Percentiles rank a stretch among this genome's conserved stretches.
Evolutionary conservation across 768 basidiomycete species (phyloP).

Genomic region (Coprinellus aureogranulatus): DNA sequence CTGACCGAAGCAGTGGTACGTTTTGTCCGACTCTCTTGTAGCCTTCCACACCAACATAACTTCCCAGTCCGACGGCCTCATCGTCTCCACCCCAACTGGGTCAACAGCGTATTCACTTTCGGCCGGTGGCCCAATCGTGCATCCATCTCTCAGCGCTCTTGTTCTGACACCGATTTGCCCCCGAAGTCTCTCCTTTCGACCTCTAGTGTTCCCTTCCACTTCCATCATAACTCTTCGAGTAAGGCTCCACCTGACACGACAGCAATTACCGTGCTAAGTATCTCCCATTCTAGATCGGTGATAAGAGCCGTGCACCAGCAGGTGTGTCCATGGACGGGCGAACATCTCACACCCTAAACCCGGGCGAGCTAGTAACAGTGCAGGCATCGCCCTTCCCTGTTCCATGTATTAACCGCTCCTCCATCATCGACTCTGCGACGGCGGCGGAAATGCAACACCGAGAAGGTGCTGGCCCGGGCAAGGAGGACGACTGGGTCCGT

Average conservation of each 20-base stretch:
- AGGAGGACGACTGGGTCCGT: constrained; percentile 93
- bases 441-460: constrained; percentile 40
- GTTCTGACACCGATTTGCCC: constrained; percentile 97
- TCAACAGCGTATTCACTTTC: constrained; percentile 96
- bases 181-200: constrained; percentile 86
- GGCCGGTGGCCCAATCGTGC: constrained; percentile 93
- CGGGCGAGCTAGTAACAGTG: constrained; percentile 83
- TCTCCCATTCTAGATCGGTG: constrained; percentile 61
- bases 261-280: neutral
- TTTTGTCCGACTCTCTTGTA: constrained; percentile 15
- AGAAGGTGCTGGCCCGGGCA: constrained; percentile 74
- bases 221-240: constrained; percentile 74
- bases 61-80: constrained; percentile 83
- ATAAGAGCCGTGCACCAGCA: constrained; percentile 79
- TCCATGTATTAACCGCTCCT: constrained; percentile 88
- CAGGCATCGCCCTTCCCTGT: constrained; percentile 86
- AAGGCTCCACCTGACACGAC: constrained; percentile 20
- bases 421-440: constrained; percentile 54
- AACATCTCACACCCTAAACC: constrained; percentile 74
- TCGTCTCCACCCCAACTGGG: constrained; percentile 93
- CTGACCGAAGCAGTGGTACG: constrained; percentile 92
- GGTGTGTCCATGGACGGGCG: constrained; percentile 94
- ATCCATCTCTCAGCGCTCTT: constrained; percentile 85
- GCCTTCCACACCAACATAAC: constrained; percentile 5
- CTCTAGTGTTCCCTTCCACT: constrained; percentile 84